Conservation (phyloP, 805 yeast genomes). For the Zygotorulaspora danielsina region DNA sequence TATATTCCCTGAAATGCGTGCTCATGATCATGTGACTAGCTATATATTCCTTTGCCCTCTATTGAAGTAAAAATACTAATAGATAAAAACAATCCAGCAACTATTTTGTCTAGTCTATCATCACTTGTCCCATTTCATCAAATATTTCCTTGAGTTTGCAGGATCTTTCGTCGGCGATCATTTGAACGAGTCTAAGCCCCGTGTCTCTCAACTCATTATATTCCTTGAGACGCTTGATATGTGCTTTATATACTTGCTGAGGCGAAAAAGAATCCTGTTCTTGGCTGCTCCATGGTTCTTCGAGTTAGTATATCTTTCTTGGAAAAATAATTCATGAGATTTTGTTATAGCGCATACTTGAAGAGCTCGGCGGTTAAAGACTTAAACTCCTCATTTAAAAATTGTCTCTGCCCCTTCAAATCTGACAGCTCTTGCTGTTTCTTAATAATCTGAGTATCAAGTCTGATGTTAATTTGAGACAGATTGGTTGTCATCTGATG, state of each 20-base stretch:
- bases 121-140: conserved; percentile 45
- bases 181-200: conserved; percentile 51
- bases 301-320: too few relatives aligned
- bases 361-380: conserved; percentile 10
- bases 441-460: conserved; percentile 3
- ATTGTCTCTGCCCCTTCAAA: conserved; percentile 3
- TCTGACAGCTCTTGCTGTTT: conserved; percentile 8
- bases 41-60: not conserved
- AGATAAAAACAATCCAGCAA: too few relatives aligned
- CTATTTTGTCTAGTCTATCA: too few relatives aligned
- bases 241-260: conserved; percentile 44
- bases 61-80: not conserved
- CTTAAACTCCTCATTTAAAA: conserved; percentile 9
- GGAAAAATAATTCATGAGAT: too few relatives aligned
- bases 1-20: conserved; percentile 1
- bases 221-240: conserved; percentile 48
- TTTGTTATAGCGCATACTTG: too few relatives aligned
- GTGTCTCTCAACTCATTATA: conserved; percentile 64
- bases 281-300: too few relatives aligned
- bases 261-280: conserved; percentile 33
- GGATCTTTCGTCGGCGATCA: conserved; percentile 57
- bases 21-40: not conserved
- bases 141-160: conserved; percentile 46
- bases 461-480: not conserved
- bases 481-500: too few relatives aligned